Conservation (phyloP, 2,329 filamentous ascomycete genomes). For the Diaporthe batatas region DNA sequence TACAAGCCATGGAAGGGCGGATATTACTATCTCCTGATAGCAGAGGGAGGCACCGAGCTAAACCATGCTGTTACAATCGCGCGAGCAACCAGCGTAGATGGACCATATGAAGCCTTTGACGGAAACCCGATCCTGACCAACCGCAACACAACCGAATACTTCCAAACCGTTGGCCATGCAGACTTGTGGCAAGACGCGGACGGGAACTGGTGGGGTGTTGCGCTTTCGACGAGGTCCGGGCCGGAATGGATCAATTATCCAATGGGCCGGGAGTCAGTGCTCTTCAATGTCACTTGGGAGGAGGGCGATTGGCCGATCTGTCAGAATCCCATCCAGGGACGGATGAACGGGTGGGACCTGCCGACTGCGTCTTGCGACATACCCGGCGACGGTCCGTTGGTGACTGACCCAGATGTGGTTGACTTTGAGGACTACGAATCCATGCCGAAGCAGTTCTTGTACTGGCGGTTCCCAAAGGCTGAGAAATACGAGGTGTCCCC, state of each 20-base stretch:
- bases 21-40: conserved; percentile 62
- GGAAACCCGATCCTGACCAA: conserved; percentile 62
- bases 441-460: conserved; percentile 50
- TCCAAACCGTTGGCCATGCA: conserved; percentile 60
- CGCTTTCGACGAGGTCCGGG: conserved; percentile 60
- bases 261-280: conserved; percentile 67
- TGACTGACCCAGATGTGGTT: conserved; percentile 57
- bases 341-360: conserved; percentile 58
- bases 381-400: conserved; percentile 58
- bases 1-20: conserved; percentile 53
- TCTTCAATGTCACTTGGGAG: conserved; percentile 63
- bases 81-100: conserved; percentile 54
- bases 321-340: conserved; percentile 55
- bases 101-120: conserved; percentile 58
- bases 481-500: conserved; percentile 44
- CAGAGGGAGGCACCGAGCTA: conserved; percentile 59
- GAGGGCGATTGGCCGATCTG: conserved; percentile 63
- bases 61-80: conserved; percentile 61
- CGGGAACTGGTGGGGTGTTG: conserved; percentile 67
- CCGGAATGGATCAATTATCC: conserved; percentile 59
- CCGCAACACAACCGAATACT: conserved; percentile 53
- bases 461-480: conserved; percentile 49
- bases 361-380: conserved; percentile 52
- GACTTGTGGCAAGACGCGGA: conserved; percentile 59
- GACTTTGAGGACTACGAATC: conserved; percentile 53